Evolutionary conservation across 139 green algal species (phyloP), one percentile per base, ranked within the genome.

Genomic region (Tetratostichococcus sp.): DNA sequence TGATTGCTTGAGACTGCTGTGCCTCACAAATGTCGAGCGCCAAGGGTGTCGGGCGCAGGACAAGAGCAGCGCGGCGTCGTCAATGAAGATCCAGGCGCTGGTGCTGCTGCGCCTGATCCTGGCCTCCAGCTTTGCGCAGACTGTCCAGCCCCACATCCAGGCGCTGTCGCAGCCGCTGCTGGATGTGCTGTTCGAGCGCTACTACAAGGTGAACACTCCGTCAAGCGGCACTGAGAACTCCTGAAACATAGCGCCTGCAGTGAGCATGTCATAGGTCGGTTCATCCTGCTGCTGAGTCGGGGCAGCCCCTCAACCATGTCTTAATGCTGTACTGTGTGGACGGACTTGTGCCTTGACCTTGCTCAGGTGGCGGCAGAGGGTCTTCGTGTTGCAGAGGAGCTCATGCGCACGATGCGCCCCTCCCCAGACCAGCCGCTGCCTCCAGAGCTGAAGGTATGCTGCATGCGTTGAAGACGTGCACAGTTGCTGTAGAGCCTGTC

Each of bases 11-110:
- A n/a, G n/a, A n/a, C n/a, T 31, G n/a, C n/a, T 65, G 43, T 68
- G 22, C 42, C 22, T 35, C 14, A 21, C 5, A 32, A 73, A 35
- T 14, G 30, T 32, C 59, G 2, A 5, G 0, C 39, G 0, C 39
- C n/a, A 6, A n/a, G 14, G 70, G 33, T 23, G n/a, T 30, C n/a
- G n/a, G n/a, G n/a, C 67, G 65, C 86, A 94, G 85, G 90, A 94
- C 82, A 86, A 90, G 73, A 83, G 75, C 32, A 75, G 68, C 66
- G 43, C 67, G 1, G 77, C 65, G 34, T 73, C 69, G 39, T 43
- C 76, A 50, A 80, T 97, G 30, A 97, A 98, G 85, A 94, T 98
- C 33, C 89, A 97, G 79, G 95, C 92, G 1, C 89, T 98, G n/a
- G 71, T 80, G 58, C 97, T 97, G 77, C 80, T 97, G n/a, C 80